A percentile compares a stretch with the other conserved stretches of the same genome.
Evolutionary conservation across 352 stramenopile genomes (phyloP).

Genomic region (Phytophthora lateralis): DNA sequence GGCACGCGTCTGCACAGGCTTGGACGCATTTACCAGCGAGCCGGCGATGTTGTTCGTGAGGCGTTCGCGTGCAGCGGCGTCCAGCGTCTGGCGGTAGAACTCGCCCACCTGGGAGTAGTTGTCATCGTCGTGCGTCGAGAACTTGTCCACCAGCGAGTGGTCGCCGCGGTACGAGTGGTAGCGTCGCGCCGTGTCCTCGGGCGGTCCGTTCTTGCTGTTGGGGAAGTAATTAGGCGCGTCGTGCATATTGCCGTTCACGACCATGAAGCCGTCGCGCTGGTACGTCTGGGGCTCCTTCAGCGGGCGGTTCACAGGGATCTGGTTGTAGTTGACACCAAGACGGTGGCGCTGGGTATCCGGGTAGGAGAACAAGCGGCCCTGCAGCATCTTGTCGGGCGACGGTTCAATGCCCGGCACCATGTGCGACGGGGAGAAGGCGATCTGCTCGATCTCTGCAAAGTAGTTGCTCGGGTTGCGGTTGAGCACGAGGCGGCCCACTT

Average conservation of each 20-base stretch:
- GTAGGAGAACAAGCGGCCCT: conserved; percentile 91
- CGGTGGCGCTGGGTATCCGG: conserved; percentile 88
- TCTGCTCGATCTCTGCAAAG: conserved; percentile 94
- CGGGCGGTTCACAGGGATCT: conserved; percentile 89
- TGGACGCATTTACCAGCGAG: conserved; percentile 78
- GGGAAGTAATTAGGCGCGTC: conserved; percentile 88
- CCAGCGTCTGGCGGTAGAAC: conserved; percentile 87
- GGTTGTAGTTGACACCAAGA: conserved; percentile 89
- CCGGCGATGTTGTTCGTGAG: conserved; percentile 90
- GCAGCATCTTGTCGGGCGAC: conserved; percentile 88
- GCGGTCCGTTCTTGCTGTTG: conserved; percentile 76
- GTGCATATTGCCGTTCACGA: conserved; percentile 75
- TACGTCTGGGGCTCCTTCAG: conserved; percentile 78
- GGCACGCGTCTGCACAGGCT: conserved; percentile 79
- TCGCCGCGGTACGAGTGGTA: conserved; percentile 46
- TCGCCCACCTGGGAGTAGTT: conserved; percentile 88
- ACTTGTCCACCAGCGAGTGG: conserved; percentile 55
- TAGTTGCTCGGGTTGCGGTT: conserved; percentile 94
- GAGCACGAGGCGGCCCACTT: conserved; percentile 89
- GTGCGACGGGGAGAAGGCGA: conserved; percentile 91
- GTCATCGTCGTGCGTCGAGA: conserved; percentile 86
- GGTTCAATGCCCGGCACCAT: conserved; percentile 92
- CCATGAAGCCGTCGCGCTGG: conserved; percentile 86
- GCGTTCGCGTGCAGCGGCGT: conserved; percentile 64
- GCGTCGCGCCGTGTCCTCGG: conserved; percentile 32